Evolutionary conservation across 768 basidiomycete genomes (phyloP), one percentile per base, ranked within the genome.

Genomic region (Psilocybe cubensis): DNA sequence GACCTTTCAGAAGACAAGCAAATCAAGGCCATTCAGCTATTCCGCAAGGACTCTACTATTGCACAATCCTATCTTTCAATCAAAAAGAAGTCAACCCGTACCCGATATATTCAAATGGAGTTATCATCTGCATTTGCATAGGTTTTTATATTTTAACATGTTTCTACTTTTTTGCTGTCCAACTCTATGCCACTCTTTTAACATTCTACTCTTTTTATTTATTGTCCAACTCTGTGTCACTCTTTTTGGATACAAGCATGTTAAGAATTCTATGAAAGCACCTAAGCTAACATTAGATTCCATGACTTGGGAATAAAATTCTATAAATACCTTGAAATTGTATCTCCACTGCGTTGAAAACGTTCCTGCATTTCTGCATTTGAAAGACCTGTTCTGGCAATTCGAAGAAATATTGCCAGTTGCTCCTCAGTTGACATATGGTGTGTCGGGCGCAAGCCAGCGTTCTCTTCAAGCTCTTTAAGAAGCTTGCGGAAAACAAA

Each of bases 331-430:
- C 70, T 68, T n/a, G 70, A 73, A 17, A 78, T 72, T 1, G 76
- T 77, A 23, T 73, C 74, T 10, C 67, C 71, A 61, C 72, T 72
- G 2, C 67, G 51, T 57, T 78, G 76, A 57, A 79, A 78, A 7
- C 66, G 51, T 48, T 78, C 76, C 53, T 70, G 67, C 40, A 73
- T 57, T 40, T 71, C 63, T 4, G 61, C 45, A 56, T 65, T 67
- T 0, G 66, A 52, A 14, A 61, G 38, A 2, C 74, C 74, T 29
- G 68, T 74, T 1, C 64, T 59, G 5, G 63, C 61, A 40, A 69
- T 60, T 7, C 64, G 57, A 14, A 78, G 67, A 53, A 77, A 78
- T 12, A 78, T 74, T 0, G 73, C 74, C 14, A 77, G 46, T 51
- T 77, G 72, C 51, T 79, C 77, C 29, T 76, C 69, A 0, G 64